These are phyloP conservation scores for Fraxinus americana DNA, from an alignment of 257 asterid species.

Conservation along the genomic window DNA sequence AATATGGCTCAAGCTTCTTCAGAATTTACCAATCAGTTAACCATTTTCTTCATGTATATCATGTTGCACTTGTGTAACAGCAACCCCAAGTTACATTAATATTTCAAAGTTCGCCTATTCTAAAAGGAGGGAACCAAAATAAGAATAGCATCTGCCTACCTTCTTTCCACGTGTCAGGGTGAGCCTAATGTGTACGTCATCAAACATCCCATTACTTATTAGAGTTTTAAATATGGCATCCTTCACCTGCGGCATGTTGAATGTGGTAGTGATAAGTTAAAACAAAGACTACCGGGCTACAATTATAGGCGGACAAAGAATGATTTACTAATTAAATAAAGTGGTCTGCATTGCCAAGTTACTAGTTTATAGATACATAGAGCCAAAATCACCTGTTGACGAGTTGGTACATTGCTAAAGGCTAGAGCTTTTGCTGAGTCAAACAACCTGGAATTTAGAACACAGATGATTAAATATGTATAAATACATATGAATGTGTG, in stretches of 20 bases:
- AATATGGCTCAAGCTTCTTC: slow-evolving; percentile 11
- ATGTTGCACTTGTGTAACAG: slow-evolving; percentile 11
- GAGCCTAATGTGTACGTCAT: slow-evolving; percentile 72
- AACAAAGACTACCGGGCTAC: slow-evolving; percentile 2
- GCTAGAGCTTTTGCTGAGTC: slow-evolving; percentile 94
- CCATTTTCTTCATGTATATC: slow-evolving; percentile 11
- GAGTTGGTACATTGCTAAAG: slow-evolving; percentile 65
- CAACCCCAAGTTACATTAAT: slow-evolving; percentile 6
- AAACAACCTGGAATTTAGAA: slow-evolving; percentile 58
- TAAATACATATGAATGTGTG: too few relatives aligned
- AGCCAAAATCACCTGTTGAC: slow-evolving; percentile 55
- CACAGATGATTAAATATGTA: neutral
- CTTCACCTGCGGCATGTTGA: slow-evolving; percentile 63
- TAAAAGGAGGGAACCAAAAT: neutral
- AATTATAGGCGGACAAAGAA: neutral
- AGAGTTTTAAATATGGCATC: slow-evolving; percentile 87
- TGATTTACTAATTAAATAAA: neutral
- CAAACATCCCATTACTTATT: slow-evolving; percentile 83
- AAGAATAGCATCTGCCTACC: slow-evolving; percentile 35
- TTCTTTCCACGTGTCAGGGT: slow-evolving; percentile 96
- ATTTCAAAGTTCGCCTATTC: neutral
- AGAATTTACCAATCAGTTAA: neutral
- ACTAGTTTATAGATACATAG: slow-evolving; percentile 7
- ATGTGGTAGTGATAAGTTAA: slow-evolving; percentile 4
- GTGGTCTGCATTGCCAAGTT: slow-evolving; percentile 7